A percentile compares a stretch with the other conserved stretches of the same genome.
Conservation (phyloP, 2,329 filamentous ascomycete genomes). For the Alternaria alternata region DNA sequence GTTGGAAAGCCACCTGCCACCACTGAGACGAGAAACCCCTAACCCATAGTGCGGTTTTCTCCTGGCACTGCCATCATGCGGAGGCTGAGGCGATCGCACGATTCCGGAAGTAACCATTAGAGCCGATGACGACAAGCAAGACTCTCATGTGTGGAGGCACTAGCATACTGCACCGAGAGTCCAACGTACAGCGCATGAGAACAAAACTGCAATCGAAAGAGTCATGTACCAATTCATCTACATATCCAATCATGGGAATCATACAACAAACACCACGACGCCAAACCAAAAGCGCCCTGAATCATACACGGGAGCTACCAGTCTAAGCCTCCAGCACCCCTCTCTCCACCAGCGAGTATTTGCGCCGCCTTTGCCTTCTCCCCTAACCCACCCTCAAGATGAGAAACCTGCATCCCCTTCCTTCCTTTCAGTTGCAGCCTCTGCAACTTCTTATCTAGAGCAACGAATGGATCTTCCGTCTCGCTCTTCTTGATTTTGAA, state of each 20-base stretch:
- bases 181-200: neutral
- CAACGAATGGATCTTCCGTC: constrained; percentile 62
- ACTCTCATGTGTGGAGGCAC: neutral
- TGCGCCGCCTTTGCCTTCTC: constrained; percentile 53
- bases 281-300: neutral
- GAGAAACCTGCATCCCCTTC: constrained; percentile 57
- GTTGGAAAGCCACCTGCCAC: neutral
- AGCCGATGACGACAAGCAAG: neutral
- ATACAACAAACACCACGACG: constrained; percentile 2
- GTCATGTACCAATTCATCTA: neutral
- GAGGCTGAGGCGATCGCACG: neutral
- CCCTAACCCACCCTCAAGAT: constrained; percentile 55
- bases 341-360: constrained; percentile 58
- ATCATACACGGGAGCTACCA: constrained; percentile 43
- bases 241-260: constrained; percentile 1
- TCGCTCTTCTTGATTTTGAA: constrained; percentile 83
- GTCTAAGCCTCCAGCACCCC: constrained; percentile 54
- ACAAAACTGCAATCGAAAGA: neutral
- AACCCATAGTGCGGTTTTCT: neutral
- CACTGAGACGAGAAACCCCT: neutral
- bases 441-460: constrained; percentile 65
- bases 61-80: neutral
- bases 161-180: neutral
- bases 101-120: neutral
- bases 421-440: constrained; percentile 58